Conservation (phyloP, 345 rosid species). For the Toxicodendron radicans region DNA sequence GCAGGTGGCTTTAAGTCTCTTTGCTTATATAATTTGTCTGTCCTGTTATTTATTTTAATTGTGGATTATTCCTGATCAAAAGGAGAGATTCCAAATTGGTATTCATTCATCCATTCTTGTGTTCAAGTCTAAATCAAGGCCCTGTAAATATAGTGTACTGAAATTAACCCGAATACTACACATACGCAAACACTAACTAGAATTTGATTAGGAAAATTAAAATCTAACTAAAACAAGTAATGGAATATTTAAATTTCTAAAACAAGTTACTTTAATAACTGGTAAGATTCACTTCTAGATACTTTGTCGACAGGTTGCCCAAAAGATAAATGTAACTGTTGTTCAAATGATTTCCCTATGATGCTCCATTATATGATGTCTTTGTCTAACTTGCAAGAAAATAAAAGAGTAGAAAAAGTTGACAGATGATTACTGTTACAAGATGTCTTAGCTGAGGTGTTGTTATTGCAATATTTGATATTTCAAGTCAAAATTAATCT, state of each 20-base stretch:
- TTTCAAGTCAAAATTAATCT: background rate
- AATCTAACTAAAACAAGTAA: too few relatives aligned
- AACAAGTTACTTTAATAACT: too few relatives aligned
- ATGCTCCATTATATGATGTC: background rate
- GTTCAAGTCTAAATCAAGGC: too few relatives aligned
- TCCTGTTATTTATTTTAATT: background rate
- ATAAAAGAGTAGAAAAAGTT: background rate
- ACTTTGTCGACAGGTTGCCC: background rate
- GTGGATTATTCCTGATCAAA: background rate
- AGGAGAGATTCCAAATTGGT: background rate
- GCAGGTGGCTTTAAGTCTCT: constrained; percentile 46
- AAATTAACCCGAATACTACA: too few relatives aligned
- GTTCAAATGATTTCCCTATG: background rate
- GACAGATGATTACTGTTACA: background rate
- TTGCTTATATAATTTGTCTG: constrained; percentile 8
- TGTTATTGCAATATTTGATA: background rate
- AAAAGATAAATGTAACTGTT: background rate
- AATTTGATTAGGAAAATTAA: too few relatives aligned
- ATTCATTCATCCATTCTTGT: too few relatives aligned
- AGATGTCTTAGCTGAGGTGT: background rate
- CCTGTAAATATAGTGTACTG: too few relatives aligned
- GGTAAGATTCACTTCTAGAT: too few relatives aligned
- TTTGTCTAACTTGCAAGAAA: background rate
- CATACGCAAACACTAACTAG: too few relatives aligned
- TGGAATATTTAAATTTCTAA: too few relatives aligned